These are phyloP conservation scores for Calocybe gangraenosa DNA, from an alignment of 768 basidiomycete species.

Conservation along the genomic window DNA sequence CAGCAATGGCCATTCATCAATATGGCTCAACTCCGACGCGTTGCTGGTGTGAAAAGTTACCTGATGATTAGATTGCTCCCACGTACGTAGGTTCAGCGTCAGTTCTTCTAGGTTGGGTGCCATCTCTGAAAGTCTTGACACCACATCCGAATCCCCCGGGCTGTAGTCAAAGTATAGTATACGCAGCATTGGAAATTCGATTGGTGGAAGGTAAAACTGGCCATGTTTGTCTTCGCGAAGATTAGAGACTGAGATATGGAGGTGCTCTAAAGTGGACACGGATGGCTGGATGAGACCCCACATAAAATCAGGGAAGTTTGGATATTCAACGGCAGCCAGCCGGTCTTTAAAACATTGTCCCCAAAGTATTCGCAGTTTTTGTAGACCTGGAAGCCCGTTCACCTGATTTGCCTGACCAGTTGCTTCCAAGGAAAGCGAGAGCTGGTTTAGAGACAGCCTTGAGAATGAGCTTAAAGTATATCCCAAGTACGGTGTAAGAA, in stretches of 20 bases:
- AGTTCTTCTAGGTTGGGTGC: conserved; percentile 3
- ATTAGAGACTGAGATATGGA: background rate
- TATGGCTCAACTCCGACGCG: background rate
- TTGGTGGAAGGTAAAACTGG: background rate
- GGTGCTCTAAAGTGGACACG: background rate
- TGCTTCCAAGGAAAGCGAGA: conserved; percentile 4
- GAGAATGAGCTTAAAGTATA: background rate
- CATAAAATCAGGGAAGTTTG: background rate
- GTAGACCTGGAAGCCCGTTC: background rate
- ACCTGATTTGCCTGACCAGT: no score
- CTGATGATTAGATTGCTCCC: background rate
- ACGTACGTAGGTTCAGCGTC: background rate
- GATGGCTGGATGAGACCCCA: background rate
- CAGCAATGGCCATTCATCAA: background rate
- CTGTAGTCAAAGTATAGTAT: background rate
- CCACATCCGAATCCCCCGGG: background rate
- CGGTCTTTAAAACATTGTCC: background rate
- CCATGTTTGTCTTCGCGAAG: background rate
- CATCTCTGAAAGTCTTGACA: background rate
- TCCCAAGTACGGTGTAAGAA: background rate
- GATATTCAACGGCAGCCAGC: background rate
- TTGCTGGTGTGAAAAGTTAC: background rate
- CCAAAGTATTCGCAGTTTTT: background rate
- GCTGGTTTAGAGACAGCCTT: background rate
- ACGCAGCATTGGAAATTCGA: background rate